Base-by-base conservation (phyloP, 805 yeast genomes). In the Yueomyces sinensis region DNA sequence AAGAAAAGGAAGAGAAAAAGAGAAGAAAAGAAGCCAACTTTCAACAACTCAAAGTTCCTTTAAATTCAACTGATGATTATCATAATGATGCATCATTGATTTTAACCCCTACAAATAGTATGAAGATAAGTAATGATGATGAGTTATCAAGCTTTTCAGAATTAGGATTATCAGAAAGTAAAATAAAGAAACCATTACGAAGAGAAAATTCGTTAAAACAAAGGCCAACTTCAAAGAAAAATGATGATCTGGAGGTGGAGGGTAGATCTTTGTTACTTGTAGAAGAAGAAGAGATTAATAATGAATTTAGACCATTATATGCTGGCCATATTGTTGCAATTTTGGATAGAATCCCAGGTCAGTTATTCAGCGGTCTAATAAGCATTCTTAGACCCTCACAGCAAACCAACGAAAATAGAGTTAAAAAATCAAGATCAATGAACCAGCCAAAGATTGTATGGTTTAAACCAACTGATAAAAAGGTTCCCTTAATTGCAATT, bases 311-410 rank as follows among this genome's bases (percentile, higher is more conserved):
- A 55, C 98, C 98, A 5, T 65, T 91, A 34, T 91, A 89, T 49
- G 96, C 97, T 1, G 98, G 98, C 17, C 98, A 91, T 51, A 94
- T 91, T 36, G 97, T 91, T 43, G 98, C 98, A 1, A 95, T 91
- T 20, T 81, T 91, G 44, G 98, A 91, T 55, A 79, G 98, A 58
- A 86, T 87, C 39, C 95, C 97, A 0, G 96, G 97, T 17, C 98
- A 91, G 56, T 67, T 87, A 36, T 91, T 91, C 52, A 76, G 94
- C 25, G 97, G 98, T 43, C 86, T 96, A 6, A 65, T 91, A 41
- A 97, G 97, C 0, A 63, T 91, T 33, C 69, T 91, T 45, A 76
- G 98, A 57, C 98, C 98, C 3, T 91, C 96, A 3, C 95, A 86
- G 47, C 93, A 93, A 47, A 78, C 83, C 27, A 11, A 11, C 7